These are phyloP conservation scores for Infundibulicybe gibba DNA, from an alignment of 768 basidiomycete species.

Conservation along the genomic window DNA sequence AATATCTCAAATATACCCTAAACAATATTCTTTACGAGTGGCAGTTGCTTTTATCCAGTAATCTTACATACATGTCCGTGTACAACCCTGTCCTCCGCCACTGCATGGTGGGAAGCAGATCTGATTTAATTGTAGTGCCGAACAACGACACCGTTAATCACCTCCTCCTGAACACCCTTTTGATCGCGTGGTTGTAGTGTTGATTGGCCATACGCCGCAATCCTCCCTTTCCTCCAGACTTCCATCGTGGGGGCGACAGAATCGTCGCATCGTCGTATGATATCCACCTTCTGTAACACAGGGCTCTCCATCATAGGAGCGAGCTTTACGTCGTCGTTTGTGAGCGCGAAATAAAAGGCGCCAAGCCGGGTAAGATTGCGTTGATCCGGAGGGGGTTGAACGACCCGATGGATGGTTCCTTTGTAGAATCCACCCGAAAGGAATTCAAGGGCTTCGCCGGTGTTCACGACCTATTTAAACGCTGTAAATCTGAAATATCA, in stretches of 20 bases:
- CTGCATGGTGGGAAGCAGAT: no score
- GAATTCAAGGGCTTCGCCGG: conserved; percentile 46
- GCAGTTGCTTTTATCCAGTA: no score
- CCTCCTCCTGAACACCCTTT: conserved; percentile 40
- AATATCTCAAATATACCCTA: no score
- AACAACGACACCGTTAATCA: conserved; percentile 40
- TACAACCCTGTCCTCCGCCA: no score
- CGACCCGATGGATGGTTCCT: conserved; percentile 47
- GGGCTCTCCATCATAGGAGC: conserved; percentile 37
- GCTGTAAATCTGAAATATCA: not conserved
- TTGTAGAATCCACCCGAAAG: conserved; percentile 44
- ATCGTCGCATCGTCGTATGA: conserved; percentile 27
- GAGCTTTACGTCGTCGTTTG: conserved; percentile 41
- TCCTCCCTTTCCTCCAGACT: conserved; percentile 35
- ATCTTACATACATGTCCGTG: no score
- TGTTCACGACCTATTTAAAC: conserved; percentile 33
- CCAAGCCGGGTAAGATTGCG: conserved; percentile 38
- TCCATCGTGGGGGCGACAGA: conserved; percentile 37
- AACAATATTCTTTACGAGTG: no score
- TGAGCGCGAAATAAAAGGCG: conserved; percentile 41
- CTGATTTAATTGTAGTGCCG: conserved; percentile 40
- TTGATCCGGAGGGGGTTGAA: conserved; percentile 47
- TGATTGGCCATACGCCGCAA: conserved; percentile 35
- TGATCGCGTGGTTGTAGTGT: conserved; percentile 26
- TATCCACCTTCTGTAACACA: conserved; percentile 32